Evolutionary conservation across 306 rosid species (phyloP).

Genomic region (Trifolium repens): DNA sequence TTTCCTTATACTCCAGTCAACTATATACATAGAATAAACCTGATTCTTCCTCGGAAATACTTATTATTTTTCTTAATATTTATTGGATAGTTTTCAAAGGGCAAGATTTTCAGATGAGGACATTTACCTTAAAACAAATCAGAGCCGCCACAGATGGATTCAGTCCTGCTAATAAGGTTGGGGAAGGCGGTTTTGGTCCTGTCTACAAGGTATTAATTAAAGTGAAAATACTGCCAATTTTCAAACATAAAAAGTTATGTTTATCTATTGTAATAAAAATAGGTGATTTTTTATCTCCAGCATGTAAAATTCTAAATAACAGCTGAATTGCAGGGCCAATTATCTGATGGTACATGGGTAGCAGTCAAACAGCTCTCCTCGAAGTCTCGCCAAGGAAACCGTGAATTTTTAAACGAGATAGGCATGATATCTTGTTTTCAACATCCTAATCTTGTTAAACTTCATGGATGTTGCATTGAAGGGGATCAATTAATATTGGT

Average conservation of each 20-base stretch:
- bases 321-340: constrained; percentile 48
- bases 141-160: constrained; percentile 66
- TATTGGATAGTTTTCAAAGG: constrained; percentile 43
- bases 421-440: constrained; percentile 62
- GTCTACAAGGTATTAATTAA: constrained; percentile 63
- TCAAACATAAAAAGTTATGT: constrained; percentile 2
- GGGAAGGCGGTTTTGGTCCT: constrained; percentile 87
- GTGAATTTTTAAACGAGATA: constrained; percentile 62
- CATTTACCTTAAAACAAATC: constrained; percentile 53
- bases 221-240: not conserved
- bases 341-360: constrained; percentile 56
- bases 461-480: constrained; percentile 66
- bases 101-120: constrained; percentile 43
- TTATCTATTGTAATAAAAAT: no score
- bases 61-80: not conserved
- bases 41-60: not conserved
- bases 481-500: constrained; percentile 60
- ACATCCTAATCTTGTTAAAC: constrained; percentile 71
- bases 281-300: not conserved
- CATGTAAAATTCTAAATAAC: constrained; percentile 29
- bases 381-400: constrained; percentile 57
- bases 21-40: not conserved
- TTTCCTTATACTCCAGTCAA: not conserved
- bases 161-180: constrained; percentile 57
- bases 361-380: constrained; percentile 69